Percentiles rank a stretch among this genome's conserved stretches.
phyloP scores from a whole-genome alignment of 441 rosid species.

The Metrosideros polymorpha region DNA sequence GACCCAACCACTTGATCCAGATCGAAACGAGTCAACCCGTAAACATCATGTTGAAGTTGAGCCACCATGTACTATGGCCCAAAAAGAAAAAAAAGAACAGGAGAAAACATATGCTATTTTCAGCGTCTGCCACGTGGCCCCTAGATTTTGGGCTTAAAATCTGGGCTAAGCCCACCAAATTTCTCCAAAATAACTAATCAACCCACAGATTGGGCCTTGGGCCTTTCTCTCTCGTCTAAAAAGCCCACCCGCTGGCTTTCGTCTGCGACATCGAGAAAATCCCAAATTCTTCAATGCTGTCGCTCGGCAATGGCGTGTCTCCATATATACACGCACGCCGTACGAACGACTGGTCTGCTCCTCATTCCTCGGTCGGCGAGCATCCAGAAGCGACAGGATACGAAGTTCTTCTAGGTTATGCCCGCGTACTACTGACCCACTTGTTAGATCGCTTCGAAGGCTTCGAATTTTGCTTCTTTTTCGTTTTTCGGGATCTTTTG shows the following conservation, averaged over 20 bases:
- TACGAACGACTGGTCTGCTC: not conserved
- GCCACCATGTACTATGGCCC: not conserved
- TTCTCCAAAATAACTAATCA: not conserved
- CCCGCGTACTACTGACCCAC: not conserved
- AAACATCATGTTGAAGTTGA: no score
- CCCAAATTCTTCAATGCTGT: not conserved
- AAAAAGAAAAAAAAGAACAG: not conserved
- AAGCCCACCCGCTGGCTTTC: not conserved
- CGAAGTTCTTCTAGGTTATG: not conserved
- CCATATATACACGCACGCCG: rapidly evolving
- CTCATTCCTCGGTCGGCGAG: not conserved
- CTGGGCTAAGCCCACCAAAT: not conserved
- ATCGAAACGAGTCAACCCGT: not conserved
- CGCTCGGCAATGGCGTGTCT: not conserved
- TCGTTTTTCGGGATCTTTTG: not conserved
- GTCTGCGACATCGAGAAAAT: not conserved
- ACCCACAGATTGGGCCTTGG: not conserved
- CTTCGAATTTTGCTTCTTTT: not conserved
- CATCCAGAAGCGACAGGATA: not conserved
- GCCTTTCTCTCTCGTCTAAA: rapidly evolving
- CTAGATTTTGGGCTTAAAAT: not conserved
- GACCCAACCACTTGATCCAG: not conserved
- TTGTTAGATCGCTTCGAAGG: not conserved
- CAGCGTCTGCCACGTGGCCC: not conserved
- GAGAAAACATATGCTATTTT: not conserved